These are phyloP conservation scores for Spergularia marina DNA, from an alignment of 148 eudicot genomes.

Conservation along the genomic window DNA sequence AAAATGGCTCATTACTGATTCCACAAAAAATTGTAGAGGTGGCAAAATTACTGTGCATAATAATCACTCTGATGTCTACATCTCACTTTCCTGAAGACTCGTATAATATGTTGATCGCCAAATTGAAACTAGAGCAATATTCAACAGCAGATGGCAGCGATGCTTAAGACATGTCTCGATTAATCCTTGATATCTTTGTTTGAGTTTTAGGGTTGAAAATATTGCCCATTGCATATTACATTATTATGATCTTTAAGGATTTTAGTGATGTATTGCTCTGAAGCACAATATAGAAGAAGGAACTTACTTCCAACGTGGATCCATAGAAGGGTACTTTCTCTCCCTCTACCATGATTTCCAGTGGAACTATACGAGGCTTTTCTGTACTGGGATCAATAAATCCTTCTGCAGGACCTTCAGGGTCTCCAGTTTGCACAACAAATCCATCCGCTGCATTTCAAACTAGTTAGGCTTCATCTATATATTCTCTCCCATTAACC, in stretches of 20 bases:
- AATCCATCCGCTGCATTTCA: constrained; percentile 84
- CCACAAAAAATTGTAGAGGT: background rate
- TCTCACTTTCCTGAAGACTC: background rate
- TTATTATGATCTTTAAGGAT: background rate
- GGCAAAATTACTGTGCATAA: background rate
- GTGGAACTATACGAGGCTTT: constrained; percentile 84
- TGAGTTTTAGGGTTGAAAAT: too few species aligned
- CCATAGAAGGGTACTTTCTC: constrained; percentile 89
- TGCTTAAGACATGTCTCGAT: too few species aligned
- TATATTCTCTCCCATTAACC: background rate
- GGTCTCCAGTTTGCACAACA: constrained; percentile 99
- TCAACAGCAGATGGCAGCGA: too few species aligned
- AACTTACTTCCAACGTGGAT: constrained; percentile 86
- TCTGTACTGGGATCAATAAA: constrained; percentile 98
- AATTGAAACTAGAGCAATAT: background rate
- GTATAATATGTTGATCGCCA: background rate
- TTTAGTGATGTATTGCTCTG: background rate
- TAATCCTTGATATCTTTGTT: too few species aligned
- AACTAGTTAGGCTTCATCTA: background rate
- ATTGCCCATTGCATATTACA: background rate
- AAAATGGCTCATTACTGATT: background rate
- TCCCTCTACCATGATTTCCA: constrained; percentile 87
- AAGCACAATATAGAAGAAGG: background rate
- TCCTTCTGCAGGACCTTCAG: constrained; percentile 97
- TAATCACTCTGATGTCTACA: background rate